These are phyloP conservation scores for Mucor mucedo DNA, from an alignment of 371 early-diverging fungal species.

Conservation along the genomic window DNA sequence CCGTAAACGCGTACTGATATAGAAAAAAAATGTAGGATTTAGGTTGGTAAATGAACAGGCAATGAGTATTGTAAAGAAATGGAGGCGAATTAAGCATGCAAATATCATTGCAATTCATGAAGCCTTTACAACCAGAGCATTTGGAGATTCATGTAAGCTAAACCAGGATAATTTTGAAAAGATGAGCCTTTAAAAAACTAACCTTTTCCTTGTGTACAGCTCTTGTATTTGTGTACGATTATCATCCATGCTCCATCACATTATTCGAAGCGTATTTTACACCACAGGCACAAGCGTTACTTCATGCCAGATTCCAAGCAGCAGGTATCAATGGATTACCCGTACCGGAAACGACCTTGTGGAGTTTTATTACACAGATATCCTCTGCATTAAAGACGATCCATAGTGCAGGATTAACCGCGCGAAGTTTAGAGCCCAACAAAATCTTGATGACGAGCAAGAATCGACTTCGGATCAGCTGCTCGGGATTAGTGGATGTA, in stretches of 20 bases:
- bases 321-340: slow-evolving; percentile 38
- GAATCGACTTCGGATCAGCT: slow-evolving; percentile 84
- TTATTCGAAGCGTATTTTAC: slow-evolving; percentile 73
- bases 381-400: slow-evolving; percentile 83
- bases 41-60: slow-evolving; percentile 75
- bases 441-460: slow-evolving; percentile 85
- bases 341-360: slow-evolving; percentile 78
- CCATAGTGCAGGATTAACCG: slow-evolving; percentile 82
- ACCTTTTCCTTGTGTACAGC: slow-evolving; percentile 43
- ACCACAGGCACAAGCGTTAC: slow-evolving; percentile 56
- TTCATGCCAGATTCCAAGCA: slow-evolving; percentile 47
- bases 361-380: slow-evolving; percentile 90
- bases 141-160: slow-evolving; percentile 84
- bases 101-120: slow-evolving; percentile 83
- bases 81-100: slow-evolving; percentile 81
- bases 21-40: slow-evolving; percentile 48
- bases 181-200: no score
- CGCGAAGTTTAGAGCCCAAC: slow-evolving; percentile 75
- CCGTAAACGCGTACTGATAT: neutral
- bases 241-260: slow-evolving; percentile 84
- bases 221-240: slow-evolving; percentile 87
- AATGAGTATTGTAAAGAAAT: slow-evolving; percentile 78
- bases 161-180: no score
- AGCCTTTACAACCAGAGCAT: slow-evolving; percentile 91
- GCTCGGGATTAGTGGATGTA: slow-evolving; percentile 86